phyloP scores from a whole-genome alignment of 225 moss, liverwort and hornwort genomes.

The Polytrichum formosum region DNA sequence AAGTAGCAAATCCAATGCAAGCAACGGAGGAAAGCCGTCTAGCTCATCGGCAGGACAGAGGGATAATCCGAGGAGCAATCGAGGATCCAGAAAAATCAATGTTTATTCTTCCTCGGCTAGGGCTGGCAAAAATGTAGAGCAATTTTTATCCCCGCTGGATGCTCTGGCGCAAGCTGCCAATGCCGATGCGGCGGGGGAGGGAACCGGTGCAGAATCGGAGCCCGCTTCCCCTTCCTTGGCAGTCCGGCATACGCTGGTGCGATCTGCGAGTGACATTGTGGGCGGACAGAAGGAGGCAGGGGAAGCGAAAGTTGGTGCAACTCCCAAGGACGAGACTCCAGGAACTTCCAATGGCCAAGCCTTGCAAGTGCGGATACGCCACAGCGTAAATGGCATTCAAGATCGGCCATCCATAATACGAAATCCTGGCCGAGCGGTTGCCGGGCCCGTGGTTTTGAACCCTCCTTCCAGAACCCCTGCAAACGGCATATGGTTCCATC shows the following conservation, averaged over 20 bases:
- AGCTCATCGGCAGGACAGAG: constrained; percentile 14
- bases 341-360: constrained; percentile 31
- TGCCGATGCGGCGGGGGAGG: constrained; percentile 59
- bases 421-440: constrained; percentile 26
- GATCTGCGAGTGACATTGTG: constrained; percentile 7
- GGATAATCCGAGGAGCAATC: constrained; percentile 10
- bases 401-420: constrained; percentile 62
- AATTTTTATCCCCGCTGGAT: constrained; percentile 52
- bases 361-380: constrained; percentile 54
- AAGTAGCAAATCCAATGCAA: not conserved
- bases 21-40: constrained; percentile 28
- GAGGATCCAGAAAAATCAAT: constrained; percentile 31
- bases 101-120: constrained; percentile 19
- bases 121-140: constrained; percentile 16
- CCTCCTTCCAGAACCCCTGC: constrained; percentile 29
- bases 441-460: constrained; percentile 35
- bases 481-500: constrained; percentile 93
- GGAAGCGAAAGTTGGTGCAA: constrained; percentile 23
- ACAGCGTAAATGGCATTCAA: constrained; percentile 53
- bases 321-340: constrained; percentile 15
- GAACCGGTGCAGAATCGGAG: constrained; percentile 28
- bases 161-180: constrained; percentile 88
- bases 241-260: constrained; percentile 22
- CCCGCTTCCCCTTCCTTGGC: constrained; percentile 23
- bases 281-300: constrained; percentile 21